These are phyloP conservation scores for Starmerella stellata DNA, from an alignment of 805 yeast genomes.

Conservation along the genomic window DNA sequence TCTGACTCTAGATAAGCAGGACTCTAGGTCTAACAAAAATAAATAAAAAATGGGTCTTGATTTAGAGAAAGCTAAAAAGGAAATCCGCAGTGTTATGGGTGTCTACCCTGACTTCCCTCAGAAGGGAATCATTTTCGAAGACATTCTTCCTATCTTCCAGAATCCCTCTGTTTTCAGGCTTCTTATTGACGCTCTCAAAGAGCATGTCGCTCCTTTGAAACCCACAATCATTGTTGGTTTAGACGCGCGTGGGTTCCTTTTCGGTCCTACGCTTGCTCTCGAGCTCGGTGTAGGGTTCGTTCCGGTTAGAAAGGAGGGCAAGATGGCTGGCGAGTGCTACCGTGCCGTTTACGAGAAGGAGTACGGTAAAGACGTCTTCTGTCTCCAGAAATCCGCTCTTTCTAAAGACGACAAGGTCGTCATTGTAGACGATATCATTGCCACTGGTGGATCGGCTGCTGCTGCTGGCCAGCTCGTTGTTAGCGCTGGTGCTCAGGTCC, in stretches of 20 bases:
- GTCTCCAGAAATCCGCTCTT: slow-evolving; percentile 68
- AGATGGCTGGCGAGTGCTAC: slow-evolving; percentile 71
- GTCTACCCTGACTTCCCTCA: slow-evolving; percentile 90
- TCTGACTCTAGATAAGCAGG: too few species aligned
- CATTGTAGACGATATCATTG: slow-evolving; percentile 89
- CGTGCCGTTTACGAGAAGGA: slow-evolving; percentile 69
- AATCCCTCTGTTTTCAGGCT: slow-evolving; percentile 65
- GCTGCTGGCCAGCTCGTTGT: slow-evolving; percentile 79
- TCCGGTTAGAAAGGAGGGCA: slow-evolving; percentile 90
- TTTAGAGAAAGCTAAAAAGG: slow-evolving; percentile 12
- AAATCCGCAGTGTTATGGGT: slow-evolving; percentile 21
- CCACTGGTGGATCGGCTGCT: slow-evolving; percentile 92
- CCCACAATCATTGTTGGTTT: slow-evolving; percentile 85
- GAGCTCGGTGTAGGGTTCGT: slow-evolving; percentile 79
- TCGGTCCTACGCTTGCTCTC: slow-evolving; percentile 89
- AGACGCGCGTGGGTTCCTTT: slow-evolving; percentile 91
- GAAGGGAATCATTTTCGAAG: slow-evolving; percentile 87
- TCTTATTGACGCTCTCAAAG: slow-evolving; percentile 60
- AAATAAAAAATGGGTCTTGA: too few species aligned
- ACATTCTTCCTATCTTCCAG: slow-evolving; percentile 84
- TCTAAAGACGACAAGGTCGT: slow-evolving; percentile 65
- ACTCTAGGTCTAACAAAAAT: too few species aligned
- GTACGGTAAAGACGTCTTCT: slow-evolving; percentile 77
- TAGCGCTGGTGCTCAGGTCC: slow-evolving; percentile 48
- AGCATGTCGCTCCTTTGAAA: slow-evolving; percentile 41